A percentile compares a stretch with the other conserved stretches of the same genome.
Evolutionary conservation across 768 basidiomycete species (phyloP).

Genomic region (Tubosaeta brunneosetosa): DNA sequence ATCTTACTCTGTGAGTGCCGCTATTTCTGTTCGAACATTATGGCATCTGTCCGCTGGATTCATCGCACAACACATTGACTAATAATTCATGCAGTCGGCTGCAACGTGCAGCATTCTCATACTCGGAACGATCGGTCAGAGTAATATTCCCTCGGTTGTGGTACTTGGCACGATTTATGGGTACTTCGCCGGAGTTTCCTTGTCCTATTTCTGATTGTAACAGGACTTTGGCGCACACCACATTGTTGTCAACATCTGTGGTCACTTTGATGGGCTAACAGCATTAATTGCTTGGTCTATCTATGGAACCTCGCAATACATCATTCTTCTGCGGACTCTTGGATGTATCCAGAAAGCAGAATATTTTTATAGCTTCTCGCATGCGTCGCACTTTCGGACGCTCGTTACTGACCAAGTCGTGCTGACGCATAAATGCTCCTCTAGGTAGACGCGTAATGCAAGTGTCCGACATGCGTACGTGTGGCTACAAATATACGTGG

Average conservation of each 20-base stretch:
- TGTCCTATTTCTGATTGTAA: background rate
- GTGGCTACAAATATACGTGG: background rate
- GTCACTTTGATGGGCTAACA: conserved; percentile 17
- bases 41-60: conserved; percentile 36
- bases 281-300: conserved; percentile 34
- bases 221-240: conserved; percentile 28
- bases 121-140: conserved; percentile 41
- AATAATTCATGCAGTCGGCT: conserved; percentile 33
- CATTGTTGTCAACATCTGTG: conserved; percentile 12
- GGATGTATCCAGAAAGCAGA: background rate
- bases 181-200: conserved; percentile 42
- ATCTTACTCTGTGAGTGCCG: conserved; percentile 43
- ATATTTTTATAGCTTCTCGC: background rate
- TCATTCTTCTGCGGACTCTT: too few relatives aligned
- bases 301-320: conserved; percentile 44
- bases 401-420: conserved; percentile 1
- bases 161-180: conserved; percentile 41
- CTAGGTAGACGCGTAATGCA: background rate
- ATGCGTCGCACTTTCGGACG: background rate
- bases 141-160: conserved; percentile 31
- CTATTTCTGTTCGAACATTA: background rate
- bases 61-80: conserved; percentile 39
- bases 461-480: background rate
- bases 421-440: background rate
- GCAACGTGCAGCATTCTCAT: conserved; percentile 33